These are phyloP conservation scores for Jacaranda mimosifolia DNA, from an alignment of 257 asterid genomes.

Conservation along the genomic window DNA sequence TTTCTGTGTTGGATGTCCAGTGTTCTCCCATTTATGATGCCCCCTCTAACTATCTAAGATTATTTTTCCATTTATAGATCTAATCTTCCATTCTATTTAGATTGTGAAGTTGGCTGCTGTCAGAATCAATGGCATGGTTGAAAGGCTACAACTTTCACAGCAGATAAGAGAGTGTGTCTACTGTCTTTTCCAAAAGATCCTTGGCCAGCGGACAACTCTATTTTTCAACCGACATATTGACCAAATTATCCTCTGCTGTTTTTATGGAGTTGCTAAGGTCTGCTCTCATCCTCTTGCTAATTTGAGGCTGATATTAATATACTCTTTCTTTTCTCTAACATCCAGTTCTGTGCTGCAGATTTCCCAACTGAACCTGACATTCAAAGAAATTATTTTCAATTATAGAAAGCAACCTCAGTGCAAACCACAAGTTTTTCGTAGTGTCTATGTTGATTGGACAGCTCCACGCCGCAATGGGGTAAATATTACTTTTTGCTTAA, in stretches of 20 bases:
- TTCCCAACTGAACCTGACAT: constrained; percentile 67
- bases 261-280: constrained; percentile 99
- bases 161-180: constrained; percentile 83
- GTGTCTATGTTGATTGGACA: constrained; percentile 62
- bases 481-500: constrained; percentile 42
- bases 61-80: constrained; percentile 14
- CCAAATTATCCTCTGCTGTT: constrained; percentile 95
- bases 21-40: not conserved
- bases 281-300: constrained; percentile 25
- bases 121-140: constrained; percentile 97
- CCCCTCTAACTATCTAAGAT: not conserved
- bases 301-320: constrained; percentile 26
- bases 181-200: constrained; percentile 91
- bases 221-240: constrained; percentile 94
- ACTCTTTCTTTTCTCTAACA: constrained; percentile 29
- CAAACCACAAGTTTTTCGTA: constrained; percentile 75
- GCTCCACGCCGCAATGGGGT: constrained; percentile 69
- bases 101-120: constrained; percentile 96
- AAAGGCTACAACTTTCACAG: constrained; percentile 89
- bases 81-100: constrained; percentile 43
- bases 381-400: constrained; percentile 73
- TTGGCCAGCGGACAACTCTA: constrained; percentile 72
- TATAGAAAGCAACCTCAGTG: constrained; percentile 74
- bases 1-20: not conserved
- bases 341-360: constrained; percentile 63